phyloP scores from a whole-genome alignment of 306 rosid genomes.

The Cucurbita argyrosperma region DNA sequence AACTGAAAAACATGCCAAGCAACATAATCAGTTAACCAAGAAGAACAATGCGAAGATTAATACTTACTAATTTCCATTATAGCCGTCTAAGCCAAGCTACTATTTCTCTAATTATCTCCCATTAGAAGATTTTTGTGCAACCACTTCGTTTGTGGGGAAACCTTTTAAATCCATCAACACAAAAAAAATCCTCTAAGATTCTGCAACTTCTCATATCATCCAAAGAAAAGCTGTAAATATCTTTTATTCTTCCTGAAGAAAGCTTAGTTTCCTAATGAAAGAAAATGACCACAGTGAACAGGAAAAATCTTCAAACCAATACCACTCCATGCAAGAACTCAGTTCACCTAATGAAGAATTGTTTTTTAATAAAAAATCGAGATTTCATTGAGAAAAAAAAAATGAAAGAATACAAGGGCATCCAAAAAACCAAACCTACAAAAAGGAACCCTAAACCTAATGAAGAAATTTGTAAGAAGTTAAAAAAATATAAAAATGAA shows the following conservation, averaged over 20 bases:
- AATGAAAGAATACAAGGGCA: background rate
- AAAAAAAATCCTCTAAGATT: background rate
- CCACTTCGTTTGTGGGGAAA: background rate
- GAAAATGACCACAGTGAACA: background rate
- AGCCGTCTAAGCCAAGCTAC: background rate
- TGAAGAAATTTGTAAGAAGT: background rate
- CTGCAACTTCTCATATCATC: background rate
- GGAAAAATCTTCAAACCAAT: background rate
- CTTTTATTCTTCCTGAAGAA: background rate
- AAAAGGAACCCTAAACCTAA: background rate
- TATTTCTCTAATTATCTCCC: background rate
- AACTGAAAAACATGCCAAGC: conserved; percentile 34
- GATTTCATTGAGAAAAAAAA: background rate
- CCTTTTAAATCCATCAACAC: background rate
- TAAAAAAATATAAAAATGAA: background rate
- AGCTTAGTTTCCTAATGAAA: background rate
- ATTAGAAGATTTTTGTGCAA: background rate
- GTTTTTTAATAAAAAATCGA: background rate
- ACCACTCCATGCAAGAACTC: background rate
- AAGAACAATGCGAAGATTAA: background rate
- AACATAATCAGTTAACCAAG: conserved; percentile 13
- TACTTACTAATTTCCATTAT: background rate
- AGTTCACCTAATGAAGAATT: background rate
- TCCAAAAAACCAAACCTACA: background rate
- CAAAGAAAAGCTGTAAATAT: background rate